Conservation (phyloP, 108 stramenopile species). For the Skeletonema tropicum region DNA sequence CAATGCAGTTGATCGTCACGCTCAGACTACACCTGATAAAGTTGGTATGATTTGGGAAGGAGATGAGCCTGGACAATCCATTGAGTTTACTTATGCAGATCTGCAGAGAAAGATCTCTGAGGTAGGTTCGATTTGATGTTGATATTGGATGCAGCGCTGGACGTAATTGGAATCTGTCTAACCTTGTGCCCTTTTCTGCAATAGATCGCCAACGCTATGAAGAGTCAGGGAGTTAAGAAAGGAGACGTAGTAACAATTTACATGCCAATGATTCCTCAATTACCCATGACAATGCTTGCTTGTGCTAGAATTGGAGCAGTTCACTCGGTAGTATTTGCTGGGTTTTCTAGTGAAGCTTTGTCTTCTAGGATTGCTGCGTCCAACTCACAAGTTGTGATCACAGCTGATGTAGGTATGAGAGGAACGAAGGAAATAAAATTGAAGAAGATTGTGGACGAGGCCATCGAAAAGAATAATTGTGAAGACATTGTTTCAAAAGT, state of each 20-base stretch:
- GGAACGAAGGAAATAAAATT: slow-evolving; percentile 81
- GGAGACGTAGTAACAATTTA: slow-evolving; percentile 86
- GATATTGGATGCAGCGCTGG: neutral
- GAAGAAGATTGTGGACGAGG: slow-evolving; percentile 91
- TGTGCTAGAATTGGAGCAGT: slow-evolving; percentile 87
- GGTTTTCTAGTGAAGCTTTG: slow-evolving; percentile 93
- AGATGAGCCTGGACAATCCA: slow-evolving; percentile 67
- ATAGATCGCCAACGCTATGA: slow-evolving; percentile 76
- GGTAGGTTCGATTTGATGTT: neutral
- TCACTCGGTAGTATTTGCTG: slow-evolving; percentile 94
- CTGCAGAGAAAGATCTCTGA: slow-evolving; percentile 63
- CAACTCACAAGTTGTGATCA: slow-evolving; percentile 82
- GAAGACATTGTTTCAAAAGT: slow-evolving; percentile 76
- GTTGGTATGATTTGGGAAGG: slow-evolving; percentile 86
- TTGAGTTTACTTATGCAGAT: slow-evolving; percentile 68
- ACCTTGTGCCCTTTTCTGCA: neutral
- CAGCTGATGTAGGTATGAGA: slow-evolving; percentile 85
- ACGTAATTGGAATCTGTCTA: neutral
- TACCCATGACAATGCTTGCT: slow-evolving; percentile 87
- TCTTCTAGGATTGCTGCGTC: slow-evolving; percentile 90
- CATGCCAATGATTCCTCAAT: slow-evolving; percentile 94
- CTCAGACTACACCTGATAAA: slow-evolving; percentile 40
- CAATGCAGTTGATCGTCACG: slow-evolving; percentile 70
- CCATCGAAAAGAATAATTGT: slow-evolving; percentile 67
- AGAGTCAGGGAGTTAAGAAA: slow-evolving; percentile 62